Conservation (phyloP, 208 protist species). For the Leishmania tropica region DNA sequence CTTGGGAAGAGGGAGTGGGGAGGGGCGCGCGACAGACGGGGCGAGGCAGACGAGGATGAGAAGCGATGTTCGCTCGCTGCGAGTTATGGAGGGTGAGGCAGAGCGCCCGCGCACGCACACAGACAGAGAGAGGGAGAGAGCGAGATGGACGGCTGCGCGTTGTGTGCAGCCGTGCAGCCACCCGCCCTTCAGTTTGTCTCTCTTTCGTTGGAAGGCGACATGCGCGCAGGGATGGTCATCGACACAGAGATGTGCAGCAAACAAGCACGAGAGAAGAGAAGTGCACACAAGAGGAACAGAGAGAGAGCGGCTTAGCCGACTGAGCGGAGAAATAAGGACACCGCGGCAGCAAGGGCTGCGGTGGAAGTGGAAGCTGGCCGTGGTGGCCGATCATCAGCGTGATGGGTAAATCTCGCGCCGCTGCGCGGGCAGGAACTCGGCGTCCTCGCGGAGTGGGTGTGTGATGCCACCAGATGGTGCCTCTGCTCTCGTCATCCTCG, state of each 20-base stretch:
- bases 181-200: not conserved
- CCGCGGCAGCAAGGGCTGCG: too few species aligned
- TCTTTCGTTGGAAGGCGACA: not conserved
- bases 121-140: not conserved
- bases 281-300: too few species aligned
- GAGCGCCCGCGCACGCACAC: not conserved
- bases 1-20: not conserved
- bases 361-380: too few species aligned
- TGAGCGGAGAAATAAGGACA: too few species aligned
- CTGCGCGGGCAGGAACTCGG: slow-evolving; percentile 33
- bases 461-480: too few species aligned
- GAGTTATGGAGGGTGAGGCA: not conserved
- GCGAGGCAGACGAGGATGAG: not conserved
- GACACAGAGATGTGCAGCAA: not conserved
- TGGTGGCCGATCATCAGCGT: too few species aligned
- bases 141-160: not conserved
- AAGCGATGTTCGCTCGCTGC: not conserved
- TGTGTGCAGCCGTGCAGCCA: not conserved
- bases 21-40: not conserved
- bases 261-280: too few species aligned
- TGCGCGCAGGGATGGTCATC: not conserved
- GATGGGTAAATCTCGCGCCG: slow-evolving; percentile 29
- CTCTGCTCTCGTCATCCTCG: too few species aligned
- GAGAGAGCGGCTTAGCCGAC: too few species aligned
- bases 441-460: too few species aligned